These are phyloP conservation scores for Blastobotrys arbuscula DNA, from an alignment of 1,139 yeast species.

Conservation along the genomic window DNA sequence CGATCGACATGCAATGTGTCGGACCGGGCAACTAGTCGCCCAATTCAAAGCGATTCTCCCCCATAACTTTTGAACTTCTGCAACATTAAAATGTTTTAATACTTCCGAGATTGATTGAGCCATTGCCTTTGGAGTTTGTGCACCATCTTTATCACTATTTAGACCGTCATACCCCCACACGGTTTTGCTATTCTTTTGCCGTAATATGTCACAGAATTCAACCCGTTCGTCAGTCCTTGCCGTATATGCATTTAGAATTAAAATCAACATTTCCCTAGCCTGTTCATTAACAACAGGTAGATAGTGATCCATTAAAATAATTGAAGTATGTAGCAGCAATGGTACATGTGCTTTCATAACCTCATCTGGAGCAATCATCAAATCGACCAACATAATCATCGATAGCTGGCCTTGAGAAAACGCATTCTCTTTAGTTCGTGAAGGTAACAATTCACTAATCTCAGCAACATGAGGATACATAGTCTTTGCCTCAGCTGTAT, in stretches of 20 bases:
- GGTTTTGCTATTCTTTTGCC: constrained; percentile 38
- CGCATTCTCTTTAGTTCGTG: constrained; percentile 63
- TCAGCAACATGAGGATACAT: constrained; percentile 73
- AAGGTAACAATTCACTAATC: constrained; percentile 51
- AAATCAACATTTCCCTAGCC: constrained; percentile 69
- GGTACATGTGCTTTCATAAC: constrained; percentile 46
- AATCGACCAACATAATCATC: constrained; percentile 74
- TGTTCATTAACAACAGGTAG: constrained; percentile 76
- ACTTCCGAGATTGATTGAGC: constrained; percentile 58
- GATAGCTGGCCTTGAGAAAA: constrained; percentile 88
- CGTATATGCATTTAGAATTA: constrained; percentile 59
- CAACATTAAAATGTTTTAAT: constrained; percentile 49
- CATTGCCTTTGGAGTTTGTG: constrained; percentile 85
- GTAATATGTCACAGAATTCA: constrained; percentile 45
- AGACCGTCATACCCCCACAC: constrained; percentile 89
- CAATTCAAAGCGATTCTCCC: constrained; percentile 75
- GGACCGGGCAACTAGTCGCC: constrained; percentile 97
- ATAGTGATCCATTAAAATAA: constrained; percentile 84
- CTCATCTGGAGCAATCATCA: constrained; percentile 47
- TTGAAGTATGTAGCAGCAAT: constrained; percentile 71
- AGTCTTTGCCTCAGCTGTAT: constrained; percentile 29
- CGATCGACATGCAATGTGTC: constrained; percentile 95
- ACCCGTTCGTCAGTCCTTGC: constrained; percentile 41
- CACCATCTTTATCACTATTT: constrained; percentile 69
- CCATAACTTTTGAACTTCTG: constrained; percentile 71